Evolutionary conservation across 2,329 filamentous ascomycete genomes (phyloP).

Genomic region (Volutella citrinella): DNA sequence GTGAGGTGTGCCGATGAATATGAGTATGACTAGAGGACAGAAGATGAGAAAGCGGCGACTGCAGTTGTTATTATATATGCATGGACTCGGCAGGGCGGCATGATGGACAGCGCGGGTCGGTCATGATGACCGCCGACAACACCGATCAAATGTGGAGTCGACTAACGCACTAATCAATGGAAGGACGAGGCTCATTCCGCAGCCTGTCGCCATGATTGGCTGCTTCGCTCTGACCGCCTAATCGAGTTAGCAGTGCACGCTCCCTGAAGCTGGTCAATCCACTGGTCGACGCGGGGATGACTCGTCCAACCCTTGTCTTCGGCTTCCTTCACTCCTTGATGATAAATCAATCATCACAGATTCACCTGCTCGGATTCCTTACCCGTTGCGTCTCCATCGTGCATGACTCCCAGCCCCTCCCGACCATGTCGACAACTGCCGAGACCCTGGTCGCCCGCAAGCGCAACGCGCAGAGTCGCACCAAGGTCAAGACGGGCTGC

Average conservation of each 20-base stretch:
- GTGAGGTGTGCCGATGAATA: background rate
- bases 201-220: conserved; percentile 27
- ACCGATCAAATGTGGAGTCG: too few relatives aligned
- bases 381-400: background rate
- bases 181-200: conserved; percentile 7
- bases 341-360: too few relatives aligned
- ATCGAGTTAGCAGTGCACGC: conserved; percentile 29
- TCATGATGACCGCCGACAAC: too few relatives aligned
- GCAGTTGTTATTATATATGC: too few relatives aligned
- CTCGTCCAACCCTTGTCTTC: too few relatives aligned
- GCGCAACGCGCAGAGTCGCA: conserved; percentile 18
- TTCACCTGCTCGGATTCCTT: conserved; percentile 11
- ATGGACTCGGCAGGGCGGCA: too few relatives aligned
- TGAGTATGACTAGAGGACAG: too few relatives aligned
- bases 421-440: conserved; percentile 22
- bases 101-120: too few relatives aligned
- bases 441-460: conserved; percentile 19
- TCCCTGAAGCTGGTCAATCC: too few relatives aligned
- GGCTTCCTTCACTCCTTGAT: too few relatives aligned
- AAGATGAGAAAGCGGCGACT: too few relatives aligned
- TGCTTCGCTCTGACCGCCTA: conserved; percentile 29
- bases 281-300: too few relatives aligned
- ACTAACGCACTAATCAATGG: conserved; percentile 4
- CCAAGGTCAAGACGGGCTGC: conserved; percentile 42
- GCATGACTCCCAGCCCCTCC: background rate